These are phyloP conservation scores for Leptodermis oblonga DNA, from an alignment of 257 asterid species.

Conservation along the genomic window DNA sequence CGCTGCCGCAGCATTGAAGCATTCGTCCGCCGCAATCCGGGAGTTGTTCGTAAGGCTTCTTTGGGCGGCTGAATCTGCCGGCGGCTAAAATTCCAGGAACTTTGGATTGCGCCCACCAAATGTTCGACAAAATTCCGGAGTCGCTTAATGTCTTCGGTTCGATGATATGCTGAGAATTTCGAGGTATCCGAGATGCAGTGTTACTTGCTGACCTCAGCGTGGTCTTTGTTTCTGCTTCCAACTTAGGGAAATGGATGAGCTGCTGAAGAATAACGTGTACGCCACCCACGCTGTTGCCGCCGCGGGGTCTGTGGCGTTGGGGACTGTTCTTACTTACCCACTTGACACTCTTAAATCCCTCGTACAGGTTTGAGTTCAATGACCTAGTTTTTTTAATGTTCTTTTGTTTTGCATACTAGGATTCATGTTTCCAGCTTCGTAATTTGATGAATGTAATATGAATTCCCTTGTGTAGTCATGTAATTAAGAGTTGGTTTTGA, in stretches of 20 bases:
- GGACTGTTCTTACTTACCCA: conserved; percentile 62
- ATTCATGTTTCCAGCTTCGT: background rate
- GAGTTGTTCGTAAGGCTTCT: background rate
- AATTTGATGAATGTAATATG: background rate
- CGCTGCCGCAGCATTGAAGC: background rate
- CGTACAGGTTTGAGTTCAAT: conserved; percentile 49
- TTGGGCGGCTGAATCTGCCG: background rate
- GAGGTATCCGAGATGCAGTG: too few species aligned
- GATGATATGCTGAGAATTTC: background rate
- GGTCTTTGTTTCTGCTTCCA: background rate
- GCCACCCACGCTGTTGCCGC: conserved; percentile 71
- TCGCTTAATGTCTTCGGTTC: background rate
- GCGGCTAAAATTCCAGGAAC: accelerated
- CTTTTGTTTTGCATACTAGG: background rate
- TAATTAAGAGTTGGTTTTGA: background rate
- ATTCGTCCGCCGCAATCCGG: background rate
- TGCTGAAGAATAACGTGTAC: conserved; percentile 47
- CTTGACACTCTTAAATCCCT: conserved; percentile 81
- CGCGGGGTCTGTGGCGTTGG: conserved; percentile 57
- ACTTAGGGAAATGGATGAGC: conserved; percentile 51
- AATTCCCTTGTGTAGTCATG: background rate
- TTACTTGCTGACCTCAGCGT: background rate
- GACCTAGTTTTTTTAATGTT: background rate
- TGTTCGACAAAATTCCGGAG: conserved; percentile 23
- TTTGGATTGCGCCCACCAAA: conserved; percentile 12